Base-by-base conservation (phyloP, 352 stramenopile genomes). In the Phytopythium chamaehyphon region DNA sequence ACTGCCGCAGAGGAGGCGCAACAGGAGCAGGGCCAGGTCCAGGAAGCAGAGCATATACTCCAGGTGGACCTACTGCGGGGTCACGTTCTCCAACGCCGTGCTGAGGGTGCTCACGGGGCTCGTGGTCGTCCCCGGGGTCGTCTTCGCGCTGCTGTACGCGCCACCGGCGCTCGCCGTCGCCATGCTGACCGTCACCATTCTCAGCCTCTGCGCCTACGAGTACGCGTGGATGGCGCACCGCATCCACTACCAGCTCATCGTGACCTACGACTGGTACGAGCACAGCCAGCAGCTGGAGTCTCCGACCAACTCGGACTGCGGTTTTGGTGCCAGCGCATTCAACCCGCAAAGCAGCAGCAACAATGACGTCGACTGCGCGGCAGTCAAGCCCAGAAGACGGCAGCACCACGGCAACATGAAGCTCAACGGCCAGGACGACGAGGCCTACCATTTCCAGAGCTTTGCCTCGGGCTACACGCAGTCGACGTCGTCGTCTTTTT, bases 171-270 rank as follows among this genome's bases (percentile, higher is more conserved):
- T 82, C 8, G 53, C 62, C 18, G 47, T 69, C 11, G 55, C 68
- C 6, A 10, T 62, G 28, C 26, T 74, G 15, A 66, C 54, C 0
- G 55, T 58, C 12, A 52, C 65, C 19, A 16, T 73, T 10, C 28
- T 74, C 38, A 76, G 68, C 24, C 39, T 86, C 8, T 71, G 71
- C 51, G 57, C 57, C 37, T 83, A 79, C 53, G 74, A 86, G 51
- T 78, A 77, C 28, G 59, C 69, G 19, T 86, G 74, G 74, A 51
- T 86, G 15, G 72, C 71, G 14, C 73, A 76, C 49, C 69, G 66
- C 10, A 77, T 86, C 51, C 65, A 74, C 36, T 51, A 63, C 24
- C 65, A 76, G 44, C 59, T 82, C 26, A 43, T 78, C 18, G 49
- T 51, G 15, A 82, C n/a, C n/a, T 77, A 59, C 40, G 46, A 51